phyloP scores from a whole-genome alignment of 345 rosid genomes.

The Populus tremula region DNA sequence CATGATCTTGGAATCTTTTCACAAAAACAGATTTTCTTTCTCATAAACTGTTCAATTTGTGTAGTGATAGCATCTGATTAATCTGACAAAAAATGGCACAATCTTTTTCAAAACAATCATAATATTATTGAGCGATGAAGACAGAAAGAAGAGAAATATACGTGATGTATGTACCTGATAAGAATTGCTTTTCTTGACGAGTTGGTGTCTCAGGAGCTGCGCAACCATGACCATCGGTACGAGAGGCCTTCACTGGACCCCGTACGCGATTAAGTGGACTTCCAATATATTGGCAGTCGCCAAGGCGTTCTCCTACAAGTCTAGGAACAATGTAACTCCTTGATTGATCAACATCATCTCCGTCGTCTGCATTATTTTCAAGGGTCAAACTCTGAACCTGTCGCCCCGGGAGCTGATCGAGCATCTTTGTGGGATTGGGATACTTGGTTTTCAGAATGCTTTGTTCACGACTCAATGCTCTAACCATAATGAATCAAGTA shows the following conservation, averaged over 20 bases:
- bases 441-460: constrained; percentile 50
- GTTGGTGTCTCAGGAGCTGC: constrained; percentile 16
- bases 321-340: constrained; percentile 12
- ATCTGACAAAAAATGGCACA: no score
- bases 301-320: constrained; percentile 17
- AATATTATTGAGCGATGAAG: no score
- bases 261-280: constrained; percentile 29
- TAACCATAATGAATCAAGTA: constrained; percentile 44
- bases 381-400: constrained; percentile 20
- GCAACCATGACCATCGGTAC: neutral
- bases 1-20: neutral
- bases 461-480: constrained; percentile 48
- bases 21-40: no score
- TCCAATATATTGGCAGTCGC: constrained; percentile 24
- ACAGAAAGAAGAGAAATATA: no score
- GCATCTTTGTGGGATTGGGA: constrained; percentile 42
- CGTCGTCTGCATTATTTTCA: constrained; percentile 8
- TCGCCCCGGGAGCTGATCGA: constrained; percentile 35
- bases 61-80: no score
- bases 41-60: no score
- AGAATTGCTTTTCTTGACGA: constrained; percentile 32
- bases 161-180: constrained; percentile 6
- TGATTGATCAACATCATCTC: neutral
- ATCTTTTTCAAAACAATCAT: no score
- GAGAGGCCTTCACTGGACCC: constrained; percentile 8